Evolutionary conservation across 805 yeast genomes (phyloP).

Genomic region (Hanseniaspora pseudoguilliermondii): DNA sequence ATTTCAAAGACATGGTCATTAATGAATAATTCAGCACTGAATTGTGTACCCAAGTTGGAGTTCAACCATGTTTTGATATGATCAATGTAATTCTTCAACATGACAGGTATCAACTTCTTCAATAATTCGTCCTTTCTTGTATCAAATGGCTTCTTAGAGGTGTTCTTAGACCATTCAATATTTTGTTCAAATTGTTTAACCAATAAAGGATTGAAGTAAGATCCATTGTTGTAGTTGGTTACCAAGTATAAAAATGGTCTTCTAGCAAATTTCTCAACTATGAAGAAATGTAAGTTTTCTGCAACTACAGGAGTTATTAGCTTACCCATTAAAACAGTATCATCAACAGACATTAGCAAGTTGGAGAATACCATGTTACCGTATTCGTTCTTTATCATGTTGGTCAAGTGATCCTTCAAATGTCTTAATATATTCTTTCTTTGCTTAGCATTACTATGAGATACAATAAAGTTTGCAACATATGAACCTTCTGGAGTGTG

Average conservation of each 20-base stretch:
- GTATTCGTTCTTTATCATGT: constrained; percentile 67
- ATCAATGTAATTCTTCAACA: constrained; percentile 43
- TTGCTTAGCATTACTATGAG: constrained; percentile 82
- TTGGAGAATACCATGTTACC: constrained; percentile 75
- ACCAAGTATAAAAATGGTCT: constrained; percentile 77
- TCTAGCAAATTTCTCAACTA: constrained; percentile 66
- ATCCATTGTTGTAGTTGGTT: constrained; percentile 57
- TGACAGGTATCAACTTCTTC: constrained; percentile 49
- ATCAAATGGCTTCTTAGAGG: constrained; percentile 76
- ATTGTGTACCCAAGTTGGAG: constrained; percentile 76
- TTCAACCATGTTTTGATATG: constrained; percentile 40
- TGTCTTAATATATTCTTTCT: constrained; percentile 65
- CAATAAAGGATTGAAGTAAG: constrained; percentile 64
- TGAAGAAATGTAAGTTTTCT: constrained; percentile 45
- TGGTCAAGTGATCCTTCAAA: constrained; percentile 62
- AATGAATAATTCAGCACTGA: constrained; percentile 60
- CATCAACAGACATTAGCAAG: constrained; percentile 78
- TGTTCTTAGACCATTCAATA: constrained; percentile 46
- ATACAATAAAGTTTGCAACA: constrained; percentile 70
- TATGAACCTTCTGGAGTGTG: constrained; percentile 92
- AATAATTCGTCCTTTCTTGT: constrained; percentile 62
- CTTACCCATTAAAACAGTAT: constrained; percentile 70
- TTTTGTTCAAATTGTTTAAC: constrained; percentile 49
- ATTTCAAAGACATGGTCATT: constrained; percentile 37
- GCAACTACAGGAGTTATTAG: constrained; percentile 40